Evolutionary conservation across 768 basidiomycete genomes (phyloP), one percentile per base, ranked within the genome.

Genomic region (Arthromyces matolae): DNA sequence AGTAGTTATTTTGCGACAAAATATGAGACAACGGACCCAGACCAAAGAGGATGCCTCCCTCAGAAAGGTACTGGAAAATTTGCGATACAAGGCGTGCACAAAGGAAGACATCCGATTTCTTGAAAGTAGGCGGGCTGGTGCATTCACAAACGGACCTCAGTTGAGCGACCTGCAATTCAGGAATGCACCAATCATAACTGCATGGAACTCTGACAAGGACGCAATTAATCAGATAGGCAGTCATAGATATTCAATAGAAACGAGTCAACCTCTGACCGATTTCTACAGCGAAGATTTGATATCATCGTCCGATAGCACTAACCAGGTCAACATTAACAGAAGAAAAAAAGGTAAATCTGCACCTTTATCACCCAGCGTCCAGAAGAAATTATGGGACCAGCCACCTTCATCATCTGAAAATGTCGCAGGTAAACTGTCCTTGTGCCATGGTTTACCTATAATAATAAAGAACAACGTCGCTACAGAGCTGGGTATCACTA

Each of bases 11-110:
- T 7, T 37, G 1, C 20, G 23, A 1, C 35, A 54, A 53, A 73
- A 71, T 51, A 69, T 67, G 68, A 14, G 65, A 23, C 66, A 69
- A 16, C 7, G 45, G 50, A 23, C 20, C 9, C 44, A 60, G 34
- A 51, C 39, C 4, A 0, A 34, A 20, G 42, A 56, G 2, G 65
- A 70, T 56, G 25, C 19, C 0, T 47, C 53, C 12, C 59, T 71
- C 6, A 24, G 66, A 35, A 57, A 35, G 2, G 62, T 62, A 0
- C 14, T 47, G 18, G 9, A 16, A 3, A 47, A 47, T 42, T 20
- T 37, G 36, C 19, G 20, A 12, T 37, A 37, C 8, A 3, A 13
- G 2, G 20, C 36, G 23, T 37, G 40, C n/a, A 36, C 40, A 20
- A 4, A 16, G 5, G 31, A 33, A 8, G 33, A 49, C 12, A 34